phyloP scores from a whole-genome alignment of 345 rosid genomes.

The Eucalyptus leucophloia region DNA sequence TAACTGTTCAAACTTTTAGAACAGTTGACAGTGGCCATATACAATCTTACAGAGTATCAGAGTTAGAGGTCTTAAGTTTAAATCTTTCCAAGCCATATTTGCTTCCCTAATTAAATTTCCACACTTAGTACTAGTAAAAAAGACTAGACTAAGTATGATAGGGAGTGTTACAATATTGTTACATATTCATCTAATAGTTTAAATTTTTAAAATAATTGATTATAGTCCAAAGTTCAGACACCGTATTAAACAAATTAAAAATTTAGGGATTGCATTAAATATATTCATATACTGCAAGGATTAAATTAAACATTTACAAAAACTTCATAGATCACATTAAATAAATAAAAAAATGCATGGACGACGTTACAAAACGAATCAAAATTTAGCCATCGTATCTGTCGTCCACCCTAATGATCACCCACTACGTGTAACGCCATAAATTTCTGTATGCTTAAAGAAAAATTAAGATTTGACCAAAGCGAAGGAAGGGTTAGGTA shows the following conservation, averaged over 20 bases:
- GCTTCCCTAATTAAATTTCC: no score
- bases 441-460: not conserved
- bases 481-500: not conserved
- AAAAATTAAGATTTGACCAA: not conserved
- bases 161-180: no score
- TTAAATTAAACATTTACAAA: not conserved
- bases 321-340: fast-evolving
- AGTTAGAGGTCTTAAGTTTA: fast-evolving
- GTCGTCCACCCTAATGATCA: no score
- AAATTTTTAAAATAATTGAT: no score
- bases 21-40: fast-evolving
- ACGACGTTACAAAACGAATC: not conserved
- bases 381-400: fast-evolving
- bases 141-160: no score
- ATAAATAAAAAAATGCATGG: no score
- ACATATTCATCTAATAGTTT: fast-evolving
- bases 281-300: fast-evolving
- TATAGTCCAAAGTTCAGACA: no score
- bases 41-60: fast-evolving
- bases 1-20: fast-evolving
- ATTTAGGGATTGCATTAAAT: no score
- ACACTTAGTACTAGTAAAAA: fast-evolving
- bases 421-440: not conserved
- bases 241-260: no score
- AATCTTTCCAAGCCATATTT: fast-evolving